Evolutionary conservation across 495 filamentous ascomycete species (phyloP).

Genomic region (Podospora pseudopauciseta): DNA sequence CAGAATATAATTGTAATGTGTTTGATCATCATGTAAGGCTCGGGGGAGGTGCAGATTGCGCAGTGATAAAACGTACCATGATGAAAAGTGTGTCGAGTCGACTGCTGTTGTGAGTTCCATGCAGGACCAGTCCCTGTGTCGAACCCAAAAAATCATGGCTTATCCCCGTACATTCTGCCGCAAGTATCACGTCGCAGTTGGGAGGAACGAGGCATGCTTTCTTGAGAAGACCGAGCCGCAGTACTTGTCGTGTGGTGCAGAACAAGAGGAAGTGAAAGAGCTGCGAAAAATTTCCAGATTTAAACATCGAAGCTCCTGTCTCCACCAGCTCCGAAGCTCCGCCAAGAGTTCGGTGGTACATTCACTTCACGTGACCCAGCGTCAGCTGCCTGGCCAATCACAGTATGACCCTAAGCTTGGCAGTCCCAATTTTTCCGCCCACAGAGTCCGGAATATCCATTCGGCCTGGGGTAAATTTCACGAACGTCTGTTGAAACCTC

Average conservation of each 20-base stretch:
- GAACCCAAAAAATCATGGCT: background rate
- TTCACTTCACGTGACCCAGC: slow-evolving; percentile 5
- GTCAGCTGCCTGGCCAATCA: slow-evolving; percentile 9
- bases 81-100: background rate
- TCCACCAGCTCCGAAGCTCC: background rate
- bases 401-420: slow-evolving; percentile 11
- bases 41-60: background rate
- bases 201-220: background rate
- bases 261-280: slow-evolving; percentile 5
- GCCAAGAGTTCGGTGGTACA: background rate
- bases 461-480: slow-evolving; percentile 11
- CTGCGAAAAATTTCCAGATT: slow-evolving; percentile 16
- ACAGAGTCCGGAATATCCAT: slow-evolving; percentile 7
- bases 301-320: slow-evolving; percentile 7
- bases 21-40: slow-evolving; percentile 47
- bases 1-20: slow-evolving; percentile 50
- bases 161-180: background rate
- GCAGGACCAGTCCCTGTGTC: background rate
- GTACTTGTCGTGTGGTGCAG: background rate
- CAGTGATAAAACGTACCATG: slow-evolving; percentile 18
- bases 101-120: background rate
- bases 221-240: background rate
- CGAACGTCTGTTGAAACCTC: slow-evolving; percentile 8
- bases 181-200: background rate
- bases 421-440: slow-evolving; percentile 18